phyloP scores from a whole-genome alignment of 768 basidiomycete species.

The Rhodotorula kratochvilovae region DNA sequence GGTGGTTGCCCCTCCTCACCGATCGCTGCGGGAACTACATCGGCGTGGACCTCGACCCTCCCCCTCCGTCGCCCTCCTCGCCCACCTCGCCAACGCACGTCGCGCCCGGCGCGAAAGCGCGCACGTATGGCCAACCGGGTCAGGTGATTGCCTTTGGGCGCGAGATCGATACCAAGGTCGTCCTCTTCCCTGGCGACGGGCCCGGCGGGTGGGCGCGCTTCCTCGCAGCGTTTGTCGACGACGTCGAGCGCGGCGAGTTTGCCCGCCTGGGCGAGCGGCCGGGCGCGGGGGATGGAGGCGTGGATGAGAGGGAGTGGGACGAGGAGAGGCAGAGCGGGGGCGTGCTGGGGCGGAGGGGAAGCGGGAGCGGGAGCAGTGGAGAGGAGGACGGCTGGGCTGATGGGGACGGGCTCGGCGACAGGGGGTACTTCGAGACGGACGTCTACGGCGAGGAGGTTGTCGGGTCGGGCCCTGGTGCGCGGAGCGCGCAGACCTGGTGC shows the following conservation, averaged over 20 bases:
- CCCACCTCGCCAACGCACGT: background rate
- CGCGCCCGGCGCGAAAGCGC: background rate
- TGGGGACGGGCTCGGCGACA: slow-evolving; percentile 80
- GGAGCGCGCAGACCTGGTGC: slow-evolving; percentile 43
- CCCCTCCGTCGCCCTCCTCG: slow-evolving; percentile 1
- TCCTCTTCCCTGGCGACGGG: slow-evolving; percentile 87
- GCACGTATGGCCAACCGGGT: slow-evolving; percentile 60
- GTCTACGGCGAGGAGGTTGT: slow-evolving; percentile 67
- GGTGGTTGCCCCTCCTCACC: slow-evolving; percentile 92
- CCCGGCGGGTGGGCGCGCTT: slow-evolving; percentile 90
- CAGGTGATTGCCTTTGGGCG: slow-evolving; percentile 99
- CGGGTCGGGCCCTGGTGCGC: slow-evolving; percentile 46
- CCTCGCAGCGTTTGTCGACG: slow-evolving; percentile 84
- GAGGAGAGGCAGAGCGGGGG: background rate
- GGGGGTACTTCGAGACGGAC: slow-evolving; percentile 79
- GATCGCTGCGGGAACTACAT: slow-evolving; percentile 96
- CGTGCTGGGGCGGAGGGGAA: background rate
- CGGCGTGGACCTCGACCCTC: slow-evolving; percentile 86
- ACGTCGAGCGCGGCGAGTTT: slow-evolving; percentile 79
- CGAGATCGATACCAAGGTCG: slow-evolving; percentile 96
- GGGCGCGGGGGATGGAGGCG: background rate
- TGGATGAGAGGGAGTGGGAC: background rate
- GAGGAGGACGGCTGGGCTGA: slow-evolving; percentile 54
- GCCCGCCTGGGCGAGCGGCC: slow-evolving; percentile 31
- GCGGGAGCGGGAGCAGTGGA: slow-evolving; percentile 3